Conservation (phyloP, 1,139 yeast species). For the Debaryomycetaceae sp. region DNA sequence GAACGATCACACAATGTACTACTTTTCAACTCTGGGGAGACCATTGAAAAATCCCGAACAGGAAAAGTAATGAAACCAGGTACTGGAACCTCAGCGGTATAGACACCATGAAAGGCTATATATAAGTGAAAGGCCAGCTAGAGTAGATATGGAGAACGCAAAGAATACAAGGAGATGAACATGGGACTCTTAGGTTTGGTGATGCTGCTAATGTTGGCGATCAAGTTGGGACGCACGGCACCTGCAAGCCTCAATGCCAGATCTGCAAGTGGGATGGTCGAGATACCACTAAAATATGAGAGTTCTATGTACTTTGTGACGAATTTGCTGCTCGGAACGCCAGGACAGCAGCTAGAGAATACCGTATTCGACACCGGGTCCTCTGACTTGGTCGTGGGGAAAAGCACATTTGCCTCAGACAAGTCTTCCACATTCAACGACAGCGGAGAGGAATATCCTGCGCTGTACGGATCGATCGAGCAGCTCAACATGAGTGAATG, state of each 20-base stretch:
- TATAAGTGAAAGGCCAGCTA: no score
- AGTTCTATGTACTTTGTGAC: constrained; percentile 10
- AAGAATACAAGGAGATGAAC: background rate
- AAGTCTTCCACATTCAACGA: constrained; percentile 11
- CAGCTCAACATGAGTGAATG: constrained; percentile 8
- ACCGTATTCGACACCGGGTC: constrained; percentile 21
- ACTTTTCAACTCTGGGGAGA: background rate
- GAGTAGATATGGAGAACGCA: no score
- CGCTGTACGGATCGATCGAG: constrained; percentile 15
- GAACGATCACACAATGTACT: no score
- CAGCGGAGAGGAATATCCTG: constrained; percentile 6
- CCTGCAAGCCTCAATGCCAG: background rate
- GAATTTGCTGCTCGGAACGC: constrained; percentile 15
- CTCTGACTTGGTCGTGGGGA: constrained; percentile 16
- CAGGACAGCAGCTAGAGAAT: constrained; percentile 11
- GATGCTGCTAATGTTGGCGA: background rate
- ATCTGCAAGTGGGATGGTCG: background rate
- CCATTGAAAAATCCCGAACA: background rate
- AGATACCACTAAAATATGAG: background rate
- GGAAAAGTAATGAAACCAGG: background rate
- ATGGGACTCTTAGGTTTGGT: background rate
- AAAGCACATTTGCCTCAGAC: constrained; percentile 6
- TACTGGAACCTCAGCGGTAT: background rate
- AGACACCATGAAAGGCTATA: no score
- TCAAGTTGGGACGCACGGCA: background rate